Base-by-base conservation (phyloP, 2,329 filamentous ascomycete genomes). In the Fusarium nematophilum region DNA sequence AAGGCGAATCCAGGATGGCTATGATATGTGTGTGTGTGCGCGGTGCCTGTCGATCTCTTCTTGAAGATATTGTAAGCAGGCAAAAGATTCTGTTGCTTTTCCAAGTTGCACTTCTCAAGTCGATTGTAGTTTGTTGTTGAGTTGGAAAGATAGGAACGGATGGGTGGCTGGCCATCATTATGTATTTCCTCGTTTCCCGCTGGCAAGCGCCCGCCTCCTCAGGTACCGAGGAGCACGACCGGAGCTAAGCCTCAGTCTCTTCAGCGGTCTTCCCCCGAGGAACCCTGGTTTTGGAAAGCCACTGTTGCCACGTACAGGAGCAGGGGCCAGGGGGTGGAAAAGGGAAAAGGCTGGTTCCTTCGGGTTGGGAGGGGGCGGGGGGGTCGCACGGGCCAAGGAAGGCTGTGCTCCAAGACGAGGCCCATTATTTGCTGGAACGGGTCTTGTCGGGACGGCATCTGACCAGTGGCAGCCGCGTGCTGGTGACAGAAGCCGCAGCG, bases 121-220 rank as follows among this genome's bases (percentile, higher is more conserved):
- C n/a, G n/a, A 39, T 43, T 53, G 33, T 23, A 9, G 26, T 29
- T 6, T 21, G 39, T 25, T n/a, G 39, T 17, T 51, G 26, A 37
- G 26, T 36, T 59, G 48, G 37, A 37, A 33, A 38, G 26, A 36
- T 15, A 13, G 42, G 48, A 52, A 44, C 48, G 40, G 18, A 6
- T 37, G 57, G 51, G 59, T 52, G 60, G 55, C 49, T 60, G n/a
- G n/a, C n/a, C n/a, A n/a, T n/a, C n/a, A 56, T 62, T 62, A 63
- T 63, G 59, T 62, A 43, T 8, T 40, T 55, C 47, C 38, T 37
- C 26, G 21, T 43, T 23, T 57, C 57, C 51, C 42, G 44, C 26
- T 17, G 23, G n/a, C 39, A 44, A 51, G 51, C 42, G 46, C 51
- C 50, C 51, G 31, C 49, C 53, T 53, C 49, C n/a, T n/a, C n/a